Evolutionary conservation across 495 filamentous ascomycete species (phyloP).

Genomic region (Choiromyces venosus): DNA sequence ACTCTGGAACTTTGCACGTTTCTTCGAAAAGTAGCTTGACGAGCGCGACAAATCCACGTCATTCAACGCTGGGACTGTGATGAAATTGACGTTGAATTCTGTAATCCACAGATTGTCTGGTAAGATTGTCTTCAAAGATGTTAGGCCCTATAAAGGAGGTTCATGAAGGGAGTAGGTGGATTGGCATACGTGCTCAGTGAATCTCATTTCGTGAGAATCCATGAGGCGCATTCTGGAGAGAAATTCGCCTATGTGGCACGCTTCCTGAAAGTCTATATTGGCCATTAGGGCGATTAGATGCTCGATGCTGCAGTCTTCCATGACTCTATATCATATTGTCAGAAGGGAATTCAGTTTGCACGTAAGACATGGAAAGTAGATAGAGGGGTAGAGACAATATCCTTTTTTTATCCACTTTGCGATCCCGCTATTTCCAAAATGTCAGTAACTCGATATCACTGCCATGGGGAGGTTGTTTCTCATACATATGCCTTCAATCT

Average conservation of each 20-base stretch:
- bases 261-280: not conserved
- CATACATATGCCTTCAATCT: not conserved
- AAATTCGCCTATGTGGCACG: not conserved
- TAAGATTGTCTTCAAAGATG: not conserved
- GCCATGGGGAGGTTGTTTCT: not conserved
- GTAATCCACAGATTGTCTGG: constrained; percentile 6
- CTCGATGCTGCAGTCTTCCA: not conserved
- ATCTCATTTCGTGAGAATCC: not conserved
- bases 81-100: constrained; percentile 8
- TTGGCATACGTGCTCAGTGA: not conserved
- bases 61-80: not conserved
- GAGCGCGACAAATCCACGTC: not conserved
- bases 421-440: not conserved
- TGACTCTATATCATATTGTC: not conserved
- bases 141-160: not conserved
- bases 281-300: not conserved
- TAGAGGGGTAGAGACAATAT: not conserved
- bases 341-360: not conserved
- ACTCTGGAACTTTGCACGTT: not conserved
- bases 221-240: not conserved
- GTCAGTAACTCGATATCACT: not conserved
- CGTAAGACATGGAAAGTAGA: not conserved
- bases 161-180: not conserved
- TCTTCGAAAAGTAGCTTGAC: not conserved
- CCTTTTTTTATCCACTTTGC: not conserved